Conservation (phyloP, 495 filamentous ascomycete genomes). For the Penicillium paxilli region DNA sequence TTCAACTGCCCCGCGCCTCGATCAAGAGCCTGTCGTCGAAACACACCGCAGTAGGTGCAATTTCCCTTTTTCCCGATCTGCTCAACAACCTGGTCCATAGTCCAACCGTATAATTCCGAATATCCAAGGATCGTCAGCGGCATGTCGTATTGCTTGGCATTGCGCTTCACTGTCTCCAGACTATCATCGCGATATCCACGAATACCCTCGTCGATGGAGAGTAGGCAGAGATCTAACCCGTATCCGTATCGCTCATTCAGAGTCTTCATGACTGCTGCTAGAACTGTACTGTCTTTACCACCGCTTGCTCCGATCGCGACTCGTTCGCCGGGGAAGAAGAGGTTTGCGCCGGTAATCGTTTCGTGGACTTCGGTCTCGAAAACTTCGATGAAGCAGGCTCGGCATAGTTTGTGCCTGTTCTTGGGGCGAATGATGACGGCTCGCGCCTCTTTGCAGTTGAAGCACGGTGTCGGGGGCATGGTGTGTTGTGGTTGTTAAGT, state of each 20-base stretch:
- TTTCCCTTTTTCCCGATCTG: conserved; percentile 98
- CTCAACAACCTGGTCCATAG: conserved; percentile 96
- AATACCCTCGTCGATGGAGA: conserved; percentile 97
- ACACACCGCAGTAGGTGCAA: conserved; percentile 98
- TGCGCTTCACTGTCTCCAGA: conserved; percentile 92
- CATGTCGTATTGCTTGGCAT: conserved; percentile 88
- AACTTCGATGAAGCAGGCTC: conserved; percentile 75
- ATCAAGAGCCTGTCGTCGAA: conserved; percentile 91
- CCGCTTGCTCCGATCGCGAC: conserved; percentile 95
- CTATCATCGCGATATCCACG: conserved; percentile 95
- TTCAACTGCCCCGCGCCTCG: conserved; percentile 84
- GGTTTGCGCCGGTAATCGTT: conserved; percentile 73
- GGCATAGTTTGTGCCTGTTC: conserved; percentile 90
- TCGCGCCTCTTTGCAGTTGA: conserved; percentile 69
- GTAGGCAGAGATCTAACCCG: conserved; percentile 78
- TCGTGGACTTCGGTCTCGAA: conserved; percentile 95
- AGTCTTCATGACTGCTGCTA: conserved; percentile 92
- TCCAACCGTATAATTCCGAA: conserved; percentile 95
- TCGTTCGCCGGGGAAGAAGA: conserved; percentile 83
- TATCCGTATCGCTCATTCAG: conserved; percentile 89
- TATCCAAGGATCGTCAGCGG: conserved; percentile 89
- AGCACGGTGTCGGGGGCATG: conserved; percentile 67
- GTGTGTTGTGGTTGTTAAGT: conserved; percentile 11
- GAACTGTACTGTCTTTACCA: conserved; percentile 95
- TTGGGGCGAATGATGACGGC: conserved; percentile 93